Conservation (phyloP, 805 yeast species). For the Ogataea trehaloabstinens region DNA sequence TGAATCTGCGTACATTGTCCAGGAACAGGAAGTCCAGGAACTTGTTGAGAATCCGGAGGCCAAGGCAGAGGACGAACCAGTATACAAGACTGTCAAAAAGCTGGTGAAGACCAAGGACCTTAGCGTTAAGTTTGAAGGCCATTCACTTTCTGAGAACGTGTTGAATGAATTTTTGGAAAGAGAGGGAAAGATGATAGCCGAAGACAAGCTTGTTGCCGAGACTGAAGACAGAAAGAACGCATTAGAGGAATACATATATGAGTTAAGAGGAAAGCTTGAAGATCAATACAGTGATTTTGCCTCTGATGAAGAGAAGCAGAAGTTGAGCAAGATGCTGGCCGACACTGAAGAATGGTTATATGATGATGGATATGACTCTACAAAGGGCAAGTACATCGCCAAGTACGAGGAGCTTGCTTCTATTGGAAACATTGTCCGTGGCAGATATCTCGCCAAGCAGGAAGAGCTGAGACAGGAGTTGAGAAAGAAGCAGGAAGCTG, state of each 20-base stretch:
- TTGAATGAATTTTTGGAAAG: slow-evolving; percentile 69
- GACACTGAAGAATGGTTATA: slow-evolving; percentile 98
- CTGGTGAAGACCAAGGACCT: slow-evolving; percentile 88
- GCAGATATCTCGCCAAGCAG: slow-evolving; percentile 90
- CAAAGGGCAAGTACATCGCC: slow-evolving; percentile 96
- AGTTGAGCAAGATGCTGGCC: slow-evolving; percentile 66
- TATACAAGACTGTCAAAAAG: slow-evolving; percentile 87
- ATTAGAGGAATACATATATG: slow-evolving; percentile 97
- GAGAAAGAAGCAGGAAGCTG: slow-evolving; percentile 84
- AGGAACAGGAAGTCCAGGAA: slow-evolving; percentile 87
- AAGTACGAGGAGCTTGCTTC: slow-evolving; percentile 96
- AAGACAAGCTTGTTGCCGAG: slow-evolving; percentile 95
- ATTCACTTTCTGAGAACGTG: slow-evolving; percentile 54
- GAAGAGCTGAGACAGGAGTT: slow-evolving; percentile 92
- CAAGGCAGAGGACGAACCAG: slow-evolving; percentile 71
- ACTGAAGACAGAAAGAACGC: slow-evolving; percentile 99
- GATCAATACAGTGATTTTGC: slow-evolving; percentile 89
- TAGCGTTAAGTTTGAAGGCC: slow-evolving; percentile 55
- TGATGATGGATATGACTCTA: slow-evolving; percentile 94
- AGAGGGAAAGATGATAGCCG: slow-evolving; percentile 81
- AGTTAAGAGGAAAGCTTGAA: slow-evolving; percentile 93
- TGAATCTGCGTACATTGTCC: slow-evolving; percentile 92
- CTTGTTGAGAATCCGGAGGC: slow-evolving; percentile 63
- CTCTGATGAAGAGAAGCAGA: slow-evolving; percentile 83
- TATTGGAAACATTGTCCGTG: slow-evolving; percentile 90